Conservation (phyloP, 2,329 filamentous ascomycete genomes). For the Curvularia eragrostidis region DNA sequence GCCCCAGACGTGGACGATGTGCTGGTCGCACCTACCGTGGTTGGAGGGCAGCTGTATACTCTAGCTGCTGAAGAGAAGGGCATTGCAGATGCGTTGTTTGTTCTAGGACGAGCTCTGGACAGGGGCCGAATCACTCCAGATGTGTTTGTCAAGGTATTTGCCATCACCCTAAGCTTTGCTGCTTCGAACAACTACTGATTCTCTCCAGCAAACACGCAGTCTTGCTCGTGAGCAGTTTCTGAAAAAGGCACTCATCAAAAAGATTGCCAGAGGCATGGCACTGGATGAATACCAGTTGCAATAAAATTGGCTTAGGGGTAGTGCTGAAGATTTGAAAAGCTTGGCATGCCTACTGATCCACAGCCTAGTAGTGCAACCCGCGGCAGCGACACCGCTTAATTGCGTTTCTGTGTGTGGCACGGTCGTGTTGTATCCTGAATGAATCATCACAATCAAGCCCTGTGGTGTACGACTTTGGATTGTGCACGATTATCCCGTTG, state of each 20-base stretch:
- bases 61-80: conserved; percentile 88
- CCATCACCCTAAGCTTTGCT: not conserved
- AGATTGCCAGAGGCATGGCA: conserved; percentile 79
- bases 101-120: conserved; percentile 77
- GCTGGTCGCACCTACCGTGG: conserved; percentile 90
- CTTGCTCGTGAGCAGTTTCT: conserved; percentile 81
- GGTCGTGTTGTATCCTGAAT: not conserved
- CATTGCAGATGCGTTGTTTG: conserved; percentile 84
- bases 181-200: conserved; percentile 14
- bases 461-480: not conserved
- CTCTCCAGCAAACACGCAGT: conserved; percentile 64
- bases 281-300: conserved; percentile 55
- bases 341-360: not conserved
- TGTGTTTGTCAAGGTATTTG: conserved; percentile 74
- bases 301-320: conserved; percentile 13
- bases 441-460: not conserved
- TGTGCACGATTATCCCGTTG: not conserved
- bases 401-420: not conserved
- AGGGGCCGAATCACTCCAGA: conserved; percentile 71
- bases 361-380: not conserved
- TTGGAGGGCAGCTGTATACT: conserved; percentile 89
- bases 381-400: not conserved
- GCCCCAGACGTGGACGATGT: conserved; percentile 86
- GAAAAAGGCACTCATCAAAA: conserved; percentile 80
- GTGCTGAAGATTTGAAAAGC: too few relatives aligned